phyloP scores from a whole-genome alignment of 495 filamentous ascomycete genomes.

The Chaetomidium leptoderma region DNA sequence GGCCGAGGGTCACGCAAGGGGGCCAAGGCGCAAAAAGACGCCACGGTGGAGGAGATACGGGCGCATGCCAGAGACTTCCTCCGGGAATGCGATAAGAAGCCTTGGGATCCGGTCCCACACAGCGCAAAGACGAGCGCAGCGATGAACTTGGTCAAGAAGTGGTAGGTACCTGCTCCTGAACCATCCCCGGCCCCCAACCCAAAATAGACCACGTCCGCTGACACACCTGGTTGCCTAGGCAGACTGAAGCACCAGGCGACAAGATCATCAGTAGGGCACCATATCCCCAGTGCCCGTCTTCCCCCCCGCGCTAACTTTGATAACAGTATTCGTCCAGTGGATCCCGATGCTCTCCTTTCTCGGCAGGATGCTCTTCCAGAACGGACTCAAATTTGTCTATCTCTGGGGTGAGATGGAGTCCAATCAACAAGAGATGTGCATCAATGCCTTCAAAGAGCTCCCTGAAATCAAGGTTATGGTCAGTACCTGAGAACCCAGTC shows the following conservation, averaged over 20 bases:
- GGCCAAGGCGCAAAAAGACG: neutral
- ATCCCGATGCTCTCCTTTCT: constrained; percentile 31
- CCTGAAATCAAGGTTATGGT: constrained; percentile 32
- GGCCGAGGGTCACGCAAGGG: neutral
- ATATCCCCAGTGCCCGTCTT: neutral
- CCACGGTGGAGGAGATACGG: neutral
- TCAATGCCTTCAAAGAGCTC: constrained; percentile 23
- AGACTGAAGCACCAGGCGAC: constrained; percentile 34
- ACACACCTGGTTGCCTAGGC: neutral
- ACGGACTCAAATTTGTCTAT: constrained; percentile 25
- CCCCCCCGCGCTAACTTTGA: neutral
- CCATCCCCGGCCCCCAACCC: neutral
- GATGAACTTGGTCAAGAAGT: constrained; percentile 30
- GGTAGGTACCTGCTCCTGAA: constrained; percentile 11
- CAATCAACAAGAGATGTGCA: constrained; percentile 14
- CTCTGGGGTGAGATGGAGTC: constrained; percentile 22
- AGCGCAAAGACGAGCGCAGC: constrained; percentile 33
- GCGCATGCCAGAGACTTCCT: constrained; percentile 4
- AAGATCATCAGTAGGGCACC: constrained; percentile 34
- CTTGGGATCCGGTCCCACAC: constrained; percentile 20
- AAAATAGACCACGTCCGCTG: neutral
- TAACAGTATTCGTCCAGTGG: constrained; percentile 35
- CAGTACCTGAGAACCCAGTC: neutral
- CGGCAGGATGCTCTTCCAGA: constrained; percentile 29
- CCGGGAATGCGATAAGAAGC: constrained; percentile 7